These are phyloP conservation scores for Penicillium nordicum DNA, from an alignment of 2,329 filamentous ascomycete species.

Conservation along the genomic window DNA sequence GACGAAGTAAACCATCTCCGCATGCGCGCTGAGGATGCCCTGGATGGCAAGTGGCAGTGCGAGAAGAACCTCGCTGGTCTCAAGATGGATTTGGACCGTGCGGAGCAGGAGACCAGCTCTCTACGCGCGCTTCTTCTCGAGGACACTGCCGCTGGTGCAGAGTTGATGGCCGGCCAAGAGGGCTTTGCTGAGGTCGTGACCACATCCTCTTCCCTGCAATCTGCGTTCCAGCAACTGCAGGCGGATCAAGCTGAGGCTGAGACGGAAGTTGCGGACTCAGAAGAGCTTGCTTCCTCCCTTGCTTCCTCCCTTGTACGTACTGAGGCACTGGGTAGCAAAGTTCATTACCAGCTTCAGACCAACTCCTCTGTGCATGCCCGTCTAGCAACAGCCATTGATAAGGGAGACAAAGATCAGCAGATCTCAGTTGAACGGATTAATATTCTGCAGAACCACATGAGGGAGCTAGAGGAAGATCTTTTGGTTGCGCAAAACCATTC, in stretches of 20 bases:
- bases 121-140: constrained; percentile 74
- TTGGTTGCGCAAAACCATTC: constrained; percentile 78
- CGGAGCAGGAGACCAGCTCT: constrained; percentile 87
- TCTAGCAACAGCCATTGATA: constrained; percentile 72
- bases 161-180: constrained; percentile 47
- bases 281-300: constrained; percentile 68
- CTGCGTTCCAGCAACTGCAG: constrained; percentile 72
- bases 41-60: constrained; percentile 94
- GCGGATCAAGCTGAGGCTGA: constrained; percentile 62
- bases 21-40: constrained; percentile 83
- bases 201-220: constrained; percentile 68
- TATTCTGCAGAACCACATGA: constrained; percentile 75
- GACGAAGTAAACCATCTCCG: constrained; percentile 82
- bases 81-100: constrained; percentile 95
- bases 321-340: constrained; percentile 73
- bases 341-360: constrained; percentile 72
- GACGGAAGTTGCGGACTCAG: constrained; percentile 67
- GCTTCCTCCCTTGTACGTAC: constrained; percentile 71
- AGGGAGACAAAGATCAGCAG: constrained; percentile 80
- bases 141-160: constrained; percentile 71
- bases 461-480: constrained; percentile 77
- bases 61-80: constrained; percentile 84
- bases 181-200: constrained; percentile 49
- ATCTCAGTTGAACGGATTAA: constrained; percentile 78
- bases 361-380: constrained; percentile 74